Percentiles rank a stretch among this genome's conserved stretches.
Evolutionary conservation across 495 filamentous ascomycete genomes (phyloP).

Genomic region (Penicillium silybi): DNA sequence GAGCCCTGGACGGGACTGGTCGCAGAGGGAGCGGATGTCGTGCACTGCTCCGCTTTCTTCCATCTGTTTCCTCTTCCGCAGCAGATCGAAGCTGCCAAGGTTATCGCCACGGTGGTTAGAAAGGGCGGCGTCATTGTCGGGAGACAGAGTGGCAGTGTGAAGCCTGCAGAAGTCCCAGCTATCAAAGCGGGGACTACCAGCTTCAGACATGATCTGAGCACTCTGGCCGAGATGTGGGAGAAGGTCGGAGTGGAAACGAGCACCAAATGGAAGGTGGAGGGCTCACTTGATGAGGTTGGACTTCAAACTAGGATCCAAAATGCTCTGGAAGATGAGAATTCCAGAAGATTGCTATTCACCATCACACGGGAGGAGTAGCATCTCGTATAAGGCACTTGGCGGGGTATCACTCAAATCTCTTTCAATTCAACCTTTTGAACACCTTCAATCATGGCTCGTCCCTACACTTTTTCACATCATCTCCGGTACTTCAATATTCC

Average conservation of each 20-base stretch:
- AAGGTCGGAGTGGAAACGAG: conserved; percentile 13
- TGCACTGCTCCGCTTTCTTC: conserved; percentile 13
- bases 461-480: conserved; percentile 35
- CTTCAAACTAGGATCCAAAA: neutral
- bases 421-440: neutral
- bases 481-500: conserved; percentile 37
- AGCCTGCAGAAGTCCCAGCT: conserved; percentile 5
- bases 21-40: conserved; percentile 4
- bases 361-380: conserved; percentile 3
- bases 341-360: conserved; percentile 6
- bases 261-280: conserved; percentile 15
- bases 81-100: conserved; percentile 6
- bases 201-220: conserved; percentile 13
- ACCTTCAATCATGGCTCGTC: conserved; percentile 5
- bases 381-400: too few relatives aligned
- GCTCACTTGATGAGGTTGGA: conserved; percentile 8
- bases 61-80: conserved; percentile 5
- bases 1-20: conserved; percentile 9
- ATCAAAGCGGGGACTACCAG: conserved; percentile 9
- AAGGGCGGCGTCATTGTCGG: conserved; percentile 9
- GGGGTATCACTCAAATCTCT: neutral
- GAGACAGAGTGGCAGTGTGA: conserved; percentile 6
- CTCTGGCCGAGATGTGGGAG: conserved; percentile 14
- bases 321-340: conserved; percentile 13
- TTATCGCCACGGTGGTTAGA: conserved; percentile 1